Percentiles rank a stretch among this genome's conserved stretches.
Evolutionary conservation across 345 rosid genomes (phyloP).

Genomic region (Atalantia buxifolia): DNA sequence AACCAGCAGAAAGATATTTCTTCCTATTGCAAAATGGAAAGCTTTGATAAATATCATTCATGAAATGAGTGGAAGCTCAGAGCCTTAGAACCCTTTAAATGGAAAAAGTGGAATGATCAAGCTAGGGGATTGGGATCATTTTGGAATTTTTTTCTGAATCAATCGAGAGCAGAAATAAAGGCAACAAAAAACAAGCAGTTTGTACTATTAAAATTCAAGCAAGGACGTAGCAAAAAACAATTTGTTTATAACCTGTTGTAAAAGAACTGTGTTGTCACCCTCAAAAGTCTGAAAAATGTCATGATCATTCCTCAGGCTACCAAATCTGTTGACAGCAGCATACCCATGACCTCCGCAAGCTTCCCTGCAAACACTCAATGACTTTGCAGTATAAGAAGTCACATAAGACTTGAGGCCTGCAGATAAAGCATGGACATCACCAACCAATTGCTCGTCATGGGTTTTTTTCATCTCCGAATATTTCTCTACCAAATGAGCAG

Average conservation of each 20-base stretch:
- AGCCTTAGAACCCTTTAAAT: background rate
- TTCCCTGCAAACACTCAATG: slow-evolving; percentile 89
- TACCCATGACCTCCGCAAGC: slow-evolving; percentile 99
- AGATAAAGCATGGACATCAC: slow-evolving; percentile 90
- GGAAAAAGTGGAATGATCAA: background rate
- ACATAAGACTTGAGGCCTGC: slow-evolving; percentile 97
- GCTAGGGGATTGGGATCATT: background rate
- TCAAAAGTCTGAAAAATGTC: slow-evolving; percentile 97
- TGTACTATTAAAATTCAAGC: background rate
- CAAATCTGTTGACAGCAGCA: slow-evolving; percentile 98
- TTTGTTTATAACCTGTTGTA: slow-evolving; percentile 62
- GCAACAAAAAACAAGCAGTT: background rate
- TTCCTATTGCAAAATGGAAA: background rate
- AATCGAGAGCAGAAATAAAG: background rate
- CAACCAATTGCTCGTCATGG: slow-evolving; percentile 76
- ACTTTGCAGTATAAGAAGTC: slow-evolving; percentile 84
- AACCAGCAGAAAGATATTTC: no score
- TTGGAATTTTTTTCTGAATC: background rate
- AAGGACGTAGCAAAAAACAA: background rate
- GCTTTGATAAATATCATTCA: background rate
- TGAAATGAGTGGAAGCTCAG: background rate
- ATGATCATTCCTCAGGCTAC: slow-evolving; percentile 94
- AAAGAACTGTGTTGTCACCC: slow-evolving; percentile 99
- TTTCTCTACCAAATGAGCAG: slow-evolving; percentile 66
- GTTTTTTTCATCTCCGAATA: slow-evolving; percentile 81